Conservation (phyloP, 495 filamentous ascomycete genomes). For the Clavariopsis aquatica region DNA sequence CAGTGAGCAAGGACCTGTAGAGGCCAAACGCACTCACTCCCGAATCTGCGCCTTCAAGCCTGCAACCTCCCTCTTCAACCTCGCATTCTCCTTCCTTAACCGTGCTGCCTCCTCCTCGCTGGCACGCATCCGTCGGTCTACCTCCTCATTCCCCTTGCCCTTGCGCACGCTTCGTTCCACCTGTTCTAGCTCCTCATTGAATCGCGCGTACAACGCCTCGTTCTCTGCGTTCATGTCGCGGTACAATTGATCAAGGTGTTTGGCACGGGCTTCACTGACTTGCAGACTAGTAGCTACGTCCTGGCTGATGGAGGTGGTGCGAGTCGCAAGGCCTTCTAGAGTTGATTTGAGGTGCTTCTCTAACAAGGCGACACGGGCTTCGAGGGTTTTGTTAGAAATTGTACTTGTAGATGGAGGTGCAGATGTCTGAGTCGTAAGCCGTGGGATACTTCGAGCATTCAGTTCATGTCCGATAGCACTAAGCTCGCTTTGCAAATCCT, state of each 20-base stretch:
- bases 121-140: slow-evolving; percentile 66
- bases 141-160: slow-evolving; percentile 71
- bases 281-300: slow-evolving; percentile 70
- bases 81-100: slow-evolving; percentile 77
- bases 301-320: slow-evolving; percentile 61
- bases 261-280: slow-evolving; percentile 73
- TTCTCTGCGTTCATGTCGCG: slow-evolving; percentile 89
- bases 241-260: slow-evolving; percentile 84
- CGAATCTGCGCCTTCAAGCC: slow-evolving; percentile 40
- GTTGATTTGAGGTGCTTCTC: slow-evolving; percentile 65
- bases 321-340: slow-evolving; percentile 61
- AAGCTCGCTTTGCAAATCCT: slow-evolving; percentile 72
- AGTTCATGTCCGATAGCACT: slow-evolving; percentile 82
- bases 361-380: slow-evolving; percentile 59
- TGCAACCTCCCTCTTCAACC: slow-evolving; percentile 61
- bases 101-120: slow-evolving; percentile 67
- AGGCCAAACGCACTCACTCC: slow-evolving; percentile 26
- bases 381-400: slow-evolving; percentile 51
- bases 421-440: slow-evolving; percentile 37
- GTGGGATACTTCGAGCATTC: slow-evolving; percentile 54
- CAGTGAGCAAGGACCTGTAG: not conserved
- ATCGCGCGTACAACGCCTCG: slow-evolving; percentile 88
- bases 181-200: slow-evolving; percentile 86
- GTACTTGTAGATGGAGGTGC: slow-evolving; percentile 20
- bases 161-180: slow-evolving; percentile 73